Percentiles rank a stretch among this genome's conserved stretches.
Evolutionary conservation across 73 alveolate genomes (phyloP).

Genomic region (Vitrella brassicaformis): DNA sequence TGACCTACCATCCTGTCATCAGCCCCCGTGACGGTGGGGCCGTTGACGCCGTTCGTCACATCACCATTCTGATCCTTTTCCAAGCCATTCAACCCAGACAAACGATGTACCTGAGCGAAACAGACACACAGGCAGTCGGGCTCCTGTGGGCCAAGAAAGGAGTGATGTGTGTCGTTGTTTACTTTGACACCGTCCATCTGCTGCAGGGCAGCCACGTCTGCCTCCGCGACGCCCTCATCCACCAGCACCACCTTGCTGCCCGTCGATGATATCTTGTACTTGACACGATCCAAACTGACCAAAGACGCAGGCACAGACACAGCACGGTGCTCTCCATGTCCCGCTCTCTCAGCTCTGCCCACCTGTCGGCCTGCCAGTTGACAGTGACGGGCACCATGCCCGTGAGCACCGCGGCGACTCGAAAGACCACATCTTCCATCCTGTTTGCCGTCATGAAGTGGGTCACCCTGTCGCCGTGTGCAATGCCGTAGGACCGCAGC

Average conservation of each 20-base stretch:
- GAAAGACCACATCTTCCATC: not conserved
- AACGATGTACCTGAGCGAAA: too few species aligned
- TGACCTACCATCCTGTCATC: too few species aligned
- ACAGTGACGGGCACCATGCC: not conserved
- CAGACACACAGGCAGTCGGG: too few species aligned
- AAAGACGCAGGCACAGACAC: not conserved
- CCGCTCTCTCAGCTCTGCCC: not conserved
- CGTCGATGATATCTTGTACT: not conserved
- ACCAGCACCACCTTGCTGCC: not conserved
- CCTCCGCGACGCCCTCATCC: not conserved
- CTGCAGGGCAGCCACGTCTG: too few species aligned
- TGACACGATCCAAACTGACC: not conserved
- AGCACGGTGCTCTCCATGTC: not conserved
- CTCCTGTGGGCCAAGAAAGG: too few species aligned
- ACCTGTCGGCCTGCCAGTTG: not conserved
- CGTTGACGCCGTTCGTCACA: too few species aligned
- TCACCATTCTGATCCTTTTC: too few species aligned
- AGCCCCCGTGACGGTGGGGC: too few species aligned
- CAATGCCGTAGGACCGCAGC: not conserved
- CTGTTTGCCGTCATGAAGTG: not conserved
- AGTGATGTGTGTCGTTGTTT: too few species aligned
- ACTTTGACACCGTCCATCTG: too few species aligned
- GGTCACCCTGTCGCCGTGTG: not conserved
- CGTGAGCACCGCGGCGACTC: not conserved
- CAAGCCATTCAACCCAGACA: too few species aligned